Conservation (phyloP, 805 yeast genomes). For the Saccharomyces mikatae region DNA sequence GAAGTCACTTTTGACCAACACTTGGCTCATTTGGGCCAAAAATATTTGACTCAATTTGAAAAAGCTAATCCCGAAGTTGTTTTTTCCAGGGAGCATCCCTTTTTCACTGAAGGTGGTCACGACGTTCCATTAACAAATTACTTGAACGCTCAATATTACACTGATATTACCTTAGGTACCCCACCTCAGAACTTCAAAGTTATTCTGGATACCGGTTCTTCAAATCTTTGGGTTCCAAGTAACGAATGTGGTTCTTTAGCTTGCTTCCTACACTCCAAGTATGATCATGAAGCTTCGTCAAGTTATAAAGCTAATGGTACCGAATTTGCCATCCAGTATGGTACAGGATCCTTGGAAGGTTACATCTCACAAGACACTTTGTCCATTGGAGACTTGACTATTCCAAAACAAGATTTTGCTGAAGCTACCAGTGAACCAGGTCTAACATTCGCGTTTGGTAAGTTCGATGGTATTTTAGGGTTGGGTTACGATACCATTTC, state of each 20-base stretch:
- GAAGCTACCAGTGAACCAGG: slow-evolving; percentile 98
- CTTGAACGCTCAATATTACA: slow-evolving; percentile 90
- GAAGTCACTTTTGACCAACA: slow-evolving; percentile 46
- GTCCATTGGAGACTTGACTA: slow-evolving; percentile 64
- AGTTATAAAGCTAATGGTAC: slow-evolving; percentile 83
- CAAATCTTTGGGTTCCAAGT: slow-evolving; percentile 95
- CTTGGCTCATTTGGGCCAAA: slow-evolving; percentile 49
- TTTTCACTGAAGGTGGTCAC: slow-evolving; percentile 36
- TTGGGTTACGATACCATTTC: slow-evolving; percentile 89
- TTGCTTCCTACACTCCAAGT: slow-evolving; percentile 87
- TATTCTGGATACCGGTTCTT: slow-evolving; percentile 90
- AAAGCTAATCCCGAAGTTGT: slow-evolving; percentile 36
- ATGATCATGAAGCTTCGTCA: slow-evolving; percentile 74
- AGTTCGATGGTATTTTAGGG: slow-evolving; percentile 96
- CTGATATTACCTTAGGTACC: slow-evolving; percentile 85
- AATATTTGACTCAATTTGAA: slow-evolving; percentile 47
- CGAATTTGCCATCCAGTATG: slow-evolving; percentile 78
- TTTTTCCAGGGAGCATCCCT: slow-evolving; percentile 21
- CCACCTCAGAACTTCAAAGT: slow-evolving; percentile 94
- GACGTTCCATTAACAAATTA: slow-evolving; percentile 87
- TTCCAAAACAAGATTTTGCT: slow-evolving; percentile 88
- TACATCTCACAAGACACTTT: slow-evolving; percentile 81
- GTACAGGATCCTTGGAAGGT: slow-evolving; percentile 89
- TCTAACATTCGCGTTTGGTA: slow-evolving; percentile 95
- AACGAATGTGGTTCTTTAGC: slow-evolving; percentile 86